Conservation (phyloP, 2,329 filamentous ascomycete genomes). For the Colletotrichum falcatum region DNA sequence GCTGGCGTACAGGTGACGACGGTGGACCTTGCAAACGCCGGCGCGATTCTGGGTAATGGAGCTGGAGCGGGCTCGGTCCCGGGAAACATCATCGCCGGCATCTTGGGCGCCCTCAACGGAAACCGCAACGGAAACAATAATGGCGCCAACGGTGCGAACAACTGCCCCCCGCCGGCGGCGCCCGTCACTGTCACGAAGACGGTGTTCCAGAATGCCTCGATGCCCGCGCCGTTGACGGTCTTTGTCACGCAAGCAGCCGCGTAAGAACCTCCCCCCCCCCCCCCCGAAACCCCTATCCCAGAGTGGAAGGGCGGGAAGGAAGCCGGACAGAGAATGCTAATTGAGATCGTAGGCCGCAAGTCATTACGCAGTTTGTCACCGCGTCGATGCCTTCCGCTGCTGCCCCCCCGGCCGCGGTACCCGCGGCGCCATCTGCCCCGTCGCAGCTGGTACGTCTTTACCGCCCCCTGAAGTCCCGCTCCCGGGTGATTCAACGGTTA, state of each 20-base stretch:
- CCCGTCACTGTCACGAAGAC: slow-evolving; percentile 34
- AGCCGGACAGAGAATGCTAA: slow-evolving; percentile 10
- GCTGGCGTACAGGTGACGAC: slow-evolving; percentile 30
- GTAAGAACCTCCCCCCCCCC: slow-evolving; percentile 5
- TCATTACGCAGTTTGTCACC: slow-evolving; percentile 15
- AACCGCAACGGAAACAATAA: slow-evolving; percentile 18
- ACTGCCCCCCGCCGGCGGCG: slow-evolving; percentile 8
- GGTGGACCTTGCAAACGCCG: slow-evolving; percentile 21
- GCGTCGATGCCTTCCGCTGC: slow-evolving; percentile 32
- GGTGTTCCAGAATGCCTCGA: slow-evolving; percentile 28
- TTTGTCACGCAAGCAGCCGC: slow-evolving; percentile 34
- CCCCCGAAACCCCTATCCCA: not conserved
- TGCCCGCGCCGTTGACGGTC: slow-evolving; percentile 30
- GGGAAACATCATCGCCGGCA: slow-evolving; percentile 32
- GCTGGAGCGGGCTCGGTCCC: slow-evolving; percentile 13
- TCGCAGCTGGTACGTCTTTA: slow-evolving; percentile 23
- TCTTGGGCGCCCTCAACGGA: slow-evolving; percentile 38
- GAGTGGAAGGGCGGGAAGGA: not conserved
- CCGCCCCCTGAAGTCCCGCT: not conserved
- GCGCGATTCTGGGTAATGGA: slow-evolving; percentile 1
- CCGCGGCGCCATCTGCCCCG: slow-evolving; percentile 12
- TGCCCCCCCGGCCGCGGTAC: slow-evolving; percentile 4
- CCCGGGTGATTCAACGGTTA: not conserved
- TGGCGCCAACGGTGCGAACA: not conserved
- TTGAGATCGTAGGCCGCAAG: slow-evolving; percentile 2